These are phyloP conservation scores for Aspergillus calidoustus DNA, from an alignment of 2,329 filamentous ascomycete species.

Conservation along the genomic window DNA sequence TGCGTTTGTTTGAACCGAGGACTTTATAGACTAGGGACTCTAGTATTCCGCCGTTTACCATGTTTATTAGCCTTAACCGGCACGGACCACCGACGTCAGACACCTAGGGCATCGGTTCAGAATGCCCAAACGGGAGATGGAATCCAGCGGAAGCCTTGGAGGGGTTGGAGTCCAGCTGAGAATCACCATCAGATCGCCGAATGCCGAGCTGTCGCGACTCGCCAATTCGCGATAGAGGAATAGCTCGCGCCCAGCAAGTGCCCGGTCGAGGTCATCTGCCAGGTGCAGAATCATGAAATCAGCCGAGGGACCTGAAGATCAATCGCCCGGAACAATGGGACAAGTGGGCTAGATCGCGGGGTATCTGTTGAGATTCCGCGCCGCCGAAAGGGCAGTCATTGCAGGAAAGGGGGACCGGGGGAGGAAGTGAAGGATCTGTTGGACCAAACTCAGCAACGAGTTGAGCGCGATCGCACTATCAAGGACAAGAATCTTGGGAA, in stretches of 20 bases:
- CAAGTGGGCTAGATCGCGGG: neutral
- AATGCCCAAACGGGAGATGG: neutral
- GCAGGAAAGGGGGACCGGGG: neutral
- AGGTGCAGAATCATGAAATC: neutral
- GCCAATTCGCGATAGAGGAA: neutral
- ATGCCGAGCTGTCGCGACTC: neutral
- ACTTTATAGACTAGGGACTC: neutral
- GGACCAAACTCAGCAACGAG: neutral
- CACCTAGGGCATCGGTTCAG: neutral
- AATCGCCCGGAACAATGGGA: neutral
- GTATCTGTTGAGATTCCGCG: neutral
- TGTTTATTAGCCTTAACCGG: neutral
- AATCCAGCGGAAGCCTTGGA: neutral
- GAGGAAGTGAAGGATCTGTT: neutral
- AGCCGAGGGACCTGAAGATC: slow-evolving; percentile 1
- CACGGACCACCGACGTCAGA: neutral
- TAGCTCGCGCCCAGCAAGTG: neutral
- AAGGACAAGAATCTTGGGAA: neutral
- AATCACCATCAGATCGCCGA: neutral
- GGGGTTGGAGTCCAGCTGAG: neutral
- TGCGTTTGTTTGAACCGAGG: neutral
- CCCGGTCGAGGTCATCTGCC: neutral
- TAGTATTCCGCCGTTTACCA: neutral
- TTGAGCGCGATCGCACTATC: neutral
- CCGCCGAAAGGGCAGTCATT: neutral